Percentiles rank a stretch among this genome's conserved stretches.
These are phyloP conservation scores for Aegilops sharonensis DNA, from an alignment of 176 grass and related monocot species.

Conservation along the genomic window DNA sequence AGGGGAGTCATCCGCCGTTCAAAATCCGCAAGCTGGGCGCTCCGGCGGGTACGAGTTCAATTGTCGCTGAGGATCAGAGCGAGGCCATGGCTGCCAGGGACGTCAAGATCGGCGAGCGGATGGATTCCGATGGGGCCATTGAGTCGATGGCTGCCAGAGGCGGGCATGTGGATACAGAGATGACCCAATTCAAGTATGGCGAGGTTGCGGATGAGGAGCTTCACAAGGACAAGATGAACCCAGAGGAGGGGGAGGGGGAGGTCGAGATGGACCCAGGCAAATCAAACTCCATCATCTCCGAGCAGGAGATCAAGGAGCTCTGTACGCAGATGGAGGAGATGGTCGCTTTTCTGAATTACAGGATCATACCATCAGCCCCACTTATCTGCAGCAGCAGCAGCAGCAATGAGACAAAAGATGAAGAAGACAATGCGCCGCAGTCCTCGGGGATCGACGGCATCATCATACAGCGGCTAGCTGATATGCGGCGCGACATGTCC, in stretches of 20 bases:
- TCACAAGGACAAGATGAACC: not conserved
- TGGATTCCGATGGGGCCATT: not conserved
- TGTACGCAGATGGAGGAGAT: not conserved
- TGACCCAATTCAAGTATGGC: not conserved
- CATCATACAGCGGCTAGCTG: too few species aligned
- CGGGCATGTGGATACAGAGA: not conserved
- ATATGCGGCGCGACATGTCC: not conserved
- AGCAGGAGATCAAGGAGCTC: not conserved
- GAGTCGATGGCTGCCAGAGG: not conserved
- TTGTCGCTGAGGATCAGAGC: not conserved
- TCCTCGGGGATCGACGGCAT: too few species aligned
- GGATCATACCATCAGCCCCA: not conserved
- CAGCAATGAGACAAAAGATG: too few species aligned
- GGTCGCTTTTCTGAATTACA: not conserved
- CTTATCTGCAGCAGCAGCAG: not conserved
- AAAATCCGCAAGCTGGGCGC: not conserved
- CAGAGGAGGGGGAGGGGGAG: too few species aligned
- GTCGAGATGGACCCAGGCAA: too few species aligned
- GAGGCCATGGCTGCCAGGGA: not conserved
- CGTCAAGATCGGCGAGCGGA: not conserved
- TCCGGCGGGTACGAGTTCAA: not conserved
- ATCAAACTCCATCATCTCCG: not conserved
- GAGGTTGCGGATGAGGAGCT: not conserved
- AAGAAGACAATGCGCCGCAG: too few species aligned
- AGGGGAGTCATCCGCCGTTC: not conserved